Conservation (phyloP, 176 grass and related monocot genomes). For the Eremochloa ophiuroides region DNA sequence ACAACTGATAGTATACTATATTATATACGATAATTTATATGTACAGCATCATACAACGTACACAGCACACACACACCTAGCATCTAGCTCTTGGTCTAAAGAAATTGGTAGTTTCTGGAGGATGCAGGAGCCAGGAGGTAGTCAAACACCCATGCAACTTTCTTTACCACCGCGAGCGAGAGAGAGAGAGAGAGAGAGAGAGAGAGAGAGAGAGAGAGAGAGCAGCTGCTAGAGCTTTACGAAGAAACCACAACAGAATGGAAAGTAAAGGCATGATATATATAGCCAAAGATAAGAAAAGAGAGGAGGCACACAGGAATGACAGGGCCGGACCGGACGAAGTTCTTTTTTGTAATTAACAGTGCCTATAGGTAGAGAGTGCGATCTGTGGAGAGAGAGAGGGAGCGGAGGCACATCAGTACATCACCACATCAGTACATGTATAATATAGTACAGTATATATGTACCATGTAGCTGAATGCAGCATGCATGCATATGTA, state of each 20-base stretch:
- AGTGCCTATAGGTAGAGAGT: neutral
- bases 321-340: neutral
- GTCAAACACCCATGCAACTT: neutral
- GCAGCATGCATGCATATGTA: neutral
- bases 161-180: too few relatives aligned
- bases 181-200: conserved; percentile 1
- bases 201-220: conserved; percentile 1
- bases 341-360: conserved; percentile 13
- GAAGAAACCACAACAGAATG: conserved; percentile 22
- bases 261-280: conserved; percentile 3
- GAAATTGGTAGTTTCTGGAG: neutral
- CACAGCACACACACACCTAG: neutral
- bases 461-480: neutral
- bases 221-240: conserved; percentile 10
- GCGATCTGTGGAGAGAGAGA: neutral
- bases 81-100: neutral
- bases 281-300: conserved; percentile 20
- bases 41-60: neutral
- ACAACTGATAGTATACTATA: neutral
- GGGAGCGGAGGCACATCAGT: too few relatives aligned
- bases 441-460: too few relatives aligned
- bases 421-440: too few relatives aligned
- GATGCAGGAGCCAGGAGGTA: neutral
- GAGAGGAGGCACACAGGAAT: neutral
- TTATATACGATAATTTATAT: neutral